Evolutionary conservation across 805 yeast genomes (phyloP), one percentile per base, ranked within the genome.

Genomic region (Naumovozyma castellii): DNA sequence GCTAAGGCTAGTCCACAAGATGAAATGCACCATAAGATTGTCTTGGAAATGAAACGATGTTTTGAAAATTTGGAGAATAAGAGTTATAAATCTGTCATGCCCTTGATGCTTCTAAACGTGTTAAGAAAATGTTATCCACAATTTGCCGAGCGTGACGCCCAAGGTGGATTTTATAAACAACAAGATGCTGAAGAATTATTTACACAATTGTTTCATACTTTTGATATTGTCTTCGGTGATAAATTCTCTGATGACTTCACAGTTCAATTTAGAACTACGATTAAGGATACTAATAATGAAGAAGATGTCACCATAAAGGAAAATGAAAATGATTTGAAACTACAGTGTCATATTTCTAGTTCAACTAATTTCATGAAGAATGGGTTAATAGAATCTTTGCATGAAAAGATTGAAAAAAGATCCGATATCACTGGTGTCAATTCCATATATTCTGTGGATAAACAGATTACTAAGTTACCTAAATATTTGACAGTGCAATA

Each of bases 151-250:
- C 75, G 77, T 44, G 81, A 76, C 44, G 65, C 67, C 20, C 67
- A 68, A 37, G 64, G 67, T 33, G 97, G 97, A 1, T 65, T 72
- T 41, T 83, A 73, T 57, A 87, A 85, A 62, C 98, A 92, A 65
- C 99, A 92, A 65, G 99, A 92, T 67, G 98, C 98, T 0, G 99
- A 92, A 65, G 99, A 92, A 60, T 83, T 90, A 14, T 87, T 78
- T 64, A 80, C 96, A 5, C 90, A 83, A 59, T 71, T 92, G 37
- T 63, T 88, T 46, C 64, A 67, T 28, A 63, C 71, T 25, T 60
- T 85, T 43, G 60, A 71, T 29, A 53, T 61, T 17, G 71, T 68
- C 10, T 51, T 59, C 42, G 72, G 74, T 18, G 71, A 75, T 16
- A 62, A 60, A 15, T 65, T 72, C 38, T 60, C 77, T 30, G 75